Conservation (phyloP, 768 basidiomycete genomes). For the Filobasidium wieringae region DNA sequence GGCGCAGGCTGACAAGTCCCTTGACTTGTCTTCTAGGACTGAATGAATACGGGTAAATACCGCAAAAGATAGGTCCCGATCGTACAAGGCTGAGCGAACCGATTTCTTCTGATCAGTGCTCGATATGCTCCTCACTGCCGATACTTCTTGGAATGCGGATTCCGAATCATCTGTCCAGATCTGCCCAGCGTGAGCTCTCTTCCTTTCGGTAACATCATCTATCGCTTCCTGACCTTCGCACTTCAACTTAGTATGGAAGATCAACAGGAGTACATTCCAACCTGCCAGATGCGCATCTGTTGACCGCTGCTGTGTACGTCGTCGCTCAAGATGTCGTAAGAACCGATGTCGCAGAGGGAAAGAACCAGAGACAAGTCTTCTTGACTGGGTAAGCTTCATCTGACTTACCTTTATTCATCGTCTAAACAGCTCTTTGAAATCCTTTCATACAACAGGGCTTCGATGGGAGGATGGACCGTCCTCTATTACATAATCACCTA, state of each 20-base stretch:
- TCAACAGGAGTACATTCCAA: conserved; percentile 37
- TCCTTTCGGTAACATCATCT: neutral
- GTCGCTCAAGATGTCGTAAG: conserved; percentile 33
- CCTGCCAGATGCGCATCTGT: conserved; percentile 26
- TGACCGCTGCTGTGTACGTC: conserved; percentile 35
- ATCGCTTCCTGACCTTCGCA: neutral
- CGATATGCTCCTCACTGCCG: conserved; percentile 36
- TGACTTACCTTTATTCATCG: too few species aligned
- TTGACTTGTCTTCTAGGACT: conserved; percentile 15
- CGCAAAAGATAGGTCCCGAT: too few species aligned
- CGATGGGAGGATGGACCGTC: conserved; percentile 14
- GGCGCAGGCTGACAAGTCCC: neutral
- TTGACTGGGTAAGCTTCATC: conserved; percentile 33
- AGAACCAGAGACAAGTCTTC: conserved; percentile 36
- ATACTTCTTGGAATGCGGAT: conserved; percentile 37
- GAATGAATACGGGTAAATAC: conserved; percentile 29
- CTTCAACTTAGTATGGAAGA: conserved; percentile 32
- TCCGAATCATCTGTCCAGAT: conserved; percentile 40
- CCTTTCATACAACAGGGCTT: neutral
- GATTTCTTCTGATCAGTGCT: conserved; percentile 9
- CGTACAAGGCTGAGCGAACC: neutral
- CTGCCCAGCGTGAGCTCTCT: conserved; percentile 36
- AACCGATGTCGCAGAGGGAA: conserved; percentile 25
- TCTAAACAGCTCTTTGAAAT: neutral
- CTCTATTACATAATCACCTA: conserved; percentile 5